phyloP scores from a whole-genome alignment of 306 rosid species.

The Herpetospermum pedunculosum region DNA sequence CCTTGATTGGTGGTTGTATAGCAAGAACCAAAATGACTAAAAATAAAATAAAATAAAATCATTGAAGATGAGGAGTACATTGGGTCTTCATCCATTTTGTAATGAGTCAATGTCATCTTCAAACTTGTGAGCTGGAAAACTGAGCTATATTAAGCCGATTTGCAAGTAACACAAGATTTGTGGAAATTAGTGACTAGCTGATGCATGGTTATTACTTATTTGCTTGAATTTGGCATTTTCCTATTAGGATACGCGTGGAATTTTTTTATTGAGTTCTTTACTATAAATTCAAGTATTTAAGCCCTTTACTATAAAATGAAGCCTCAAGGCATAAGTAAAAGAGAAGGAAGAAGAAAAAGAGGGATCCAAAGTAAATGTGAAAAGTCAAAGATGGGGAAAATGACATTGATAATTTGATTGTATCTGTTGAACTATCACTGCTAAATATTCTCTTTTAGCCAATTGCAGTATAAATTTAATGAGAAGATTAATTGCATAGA shows the following conservation, averaged over 20 bases:
- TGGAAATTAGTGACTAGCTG: neutral
- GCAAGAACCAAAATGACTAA: neutral
- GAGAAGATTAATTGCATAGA: neutral
- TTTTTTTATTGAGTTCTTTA: neutral
- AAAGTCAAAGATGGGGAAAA: neutral
- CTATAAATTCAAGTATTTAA: neutral
- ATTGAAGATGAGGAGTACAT: neutral
- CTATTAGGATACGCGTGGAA: neutral
- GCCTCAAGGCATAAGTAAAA: neutral
- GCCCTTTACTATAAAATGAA: neutral
- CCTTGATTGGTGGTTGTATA: neutral
- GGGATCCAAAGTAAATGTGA: neutral
- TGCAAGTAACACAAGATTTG: neutral
- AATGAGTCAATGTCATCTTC: neutral
- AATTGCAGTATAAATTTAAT: neutral
- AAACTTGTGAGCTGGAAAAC: neutral
- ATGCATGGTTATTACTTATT: neutral
- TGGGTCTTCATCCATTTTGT: neutral
- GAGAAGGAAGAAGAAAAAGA: neutral
- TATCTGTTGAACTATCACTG: neutral
- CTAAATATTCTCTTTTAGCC: neutral
- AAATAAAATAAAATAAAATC: neutral
- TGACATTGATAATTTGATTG: neutral
- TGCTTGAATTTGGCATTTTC: neutral
- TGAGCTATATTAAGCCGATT: neutral